phyloP scores from a whole-genome alignment of 2,329 filamentous ascomycete species.

The Ophiostoma tasmaniense region DNA sequence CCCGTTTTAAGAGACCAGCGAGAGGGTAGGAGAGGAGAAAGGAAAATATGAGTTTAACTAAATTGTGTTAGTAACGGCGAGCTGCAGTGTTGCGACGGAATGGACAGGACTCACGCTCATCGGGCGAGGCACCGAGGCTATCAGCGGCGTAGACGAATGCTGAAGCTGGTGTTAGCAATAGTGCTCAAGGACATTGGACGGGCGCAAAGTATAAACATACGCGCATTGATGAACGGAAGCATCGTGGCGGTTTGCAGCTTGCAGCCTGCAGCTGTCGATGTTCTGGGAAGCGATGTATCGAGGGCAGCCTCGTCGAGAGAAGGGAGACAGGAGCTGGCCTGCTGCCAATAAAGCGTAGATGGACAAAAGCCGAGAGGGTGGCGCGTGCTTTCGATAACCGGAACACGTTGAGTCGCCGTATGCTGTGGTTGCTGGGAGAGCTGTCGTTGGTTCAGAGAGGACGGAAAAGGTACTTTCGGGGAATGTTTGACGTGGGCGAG shows the following conservation, averaged over 20 bases:
- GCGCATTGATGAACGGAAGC: constrained; percentile 26
- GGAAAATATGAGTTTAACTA: constrained; percentile 87
- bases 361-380: not conserved
- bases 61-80: not conserved
- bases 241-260: constrained; percentile 19
- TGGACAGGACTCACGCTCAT: constrained; percentile 35
- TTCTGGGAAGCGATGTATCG: not conserved
- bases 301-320: not conserved
- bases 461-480: not conserved
- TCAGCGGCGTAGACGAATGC: constrained; percentile 37
- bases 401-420: not conserved
- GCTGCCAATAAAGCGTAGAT: not conserved
- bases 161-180: constrained; percentile 20
- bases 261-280: not conserved
- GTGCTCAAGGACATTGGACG: not conserved
- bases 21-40: constrained; percentile 91
- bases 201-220: constrained; percentile 20
- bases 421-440: not conserved
- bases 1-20: constrained; percentile 76
- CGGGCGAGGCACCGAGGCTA: constrained; percentile 36
- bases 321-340: not conserved
- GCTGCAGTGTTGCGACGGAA: not conserved
- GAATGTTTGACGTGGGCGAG: not conserved
- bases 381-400: not conserved
- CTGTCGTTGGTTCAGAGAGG: not conserved